Percentiles rank a stretch among this genome's conserved stretches.
phyloP scores from a whole-genome alignment of 208 protist species.

The Acanthamoeba castellanii region DNA sequence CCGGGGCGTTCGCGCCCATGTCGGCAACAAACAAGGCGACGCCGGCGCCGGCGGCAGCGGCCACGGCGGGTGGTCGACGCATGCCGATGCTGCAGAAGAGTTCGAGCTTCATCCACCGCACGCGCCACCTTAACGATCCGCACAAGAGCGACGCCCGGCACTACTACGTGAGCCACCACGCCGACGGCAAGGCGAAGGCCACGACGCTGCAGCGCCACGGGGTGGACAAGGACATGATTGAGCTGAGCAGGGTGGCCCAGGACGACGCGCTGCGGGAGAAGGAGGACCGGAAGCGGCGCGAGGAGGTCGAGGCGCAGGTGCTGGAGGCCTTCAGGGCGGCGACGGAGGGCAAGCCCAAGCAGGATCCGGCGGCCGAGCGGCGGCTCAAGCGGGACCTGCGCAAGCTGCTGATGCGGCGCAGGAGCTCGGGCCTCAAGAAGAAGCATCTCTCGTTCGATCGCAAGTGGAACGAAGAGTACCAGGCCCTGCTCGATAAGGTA shows the following conservation, averaged over 20 bases:
- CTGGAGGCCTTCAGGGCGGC: neutral
- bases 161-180: neutral
- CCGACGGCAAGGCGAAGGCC: neutral
- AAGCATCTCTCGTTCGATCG: constrained; percentile 15
- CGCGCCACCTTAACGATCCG: neutral
- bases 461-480: constrained; percentile 59
- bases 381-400: constrained; percentile 5
- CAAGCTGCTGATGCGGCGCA: constrained; percentile 3
- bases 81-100: neutral
- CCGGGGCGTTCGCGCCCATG: neutral
- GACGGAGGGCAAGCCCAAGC: constrained; percentile 27
- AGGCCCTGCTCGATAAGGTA: constrained; percentile 11
- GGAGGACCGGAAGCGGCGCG: neutral
- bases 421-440: constrained; percentile 14
- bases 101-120: neutral
- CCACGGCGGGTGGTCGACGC: neutral
- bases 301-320: neutral
- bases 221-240: neutral
- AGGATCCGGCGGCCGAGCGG: neutral
- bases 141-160: neutral
- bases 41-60: neutral
- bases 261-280: neutral
- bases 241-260: neutral
- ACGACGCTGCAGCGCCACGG: too few relatives aligned
- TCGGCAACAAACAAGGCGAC: neutral